These are phyloP conservation scores for Trichoderma aggressivum DNA, from an alignment of 2,329 filamentous ascomycete species.

Conservation along the genomic window DNA sequence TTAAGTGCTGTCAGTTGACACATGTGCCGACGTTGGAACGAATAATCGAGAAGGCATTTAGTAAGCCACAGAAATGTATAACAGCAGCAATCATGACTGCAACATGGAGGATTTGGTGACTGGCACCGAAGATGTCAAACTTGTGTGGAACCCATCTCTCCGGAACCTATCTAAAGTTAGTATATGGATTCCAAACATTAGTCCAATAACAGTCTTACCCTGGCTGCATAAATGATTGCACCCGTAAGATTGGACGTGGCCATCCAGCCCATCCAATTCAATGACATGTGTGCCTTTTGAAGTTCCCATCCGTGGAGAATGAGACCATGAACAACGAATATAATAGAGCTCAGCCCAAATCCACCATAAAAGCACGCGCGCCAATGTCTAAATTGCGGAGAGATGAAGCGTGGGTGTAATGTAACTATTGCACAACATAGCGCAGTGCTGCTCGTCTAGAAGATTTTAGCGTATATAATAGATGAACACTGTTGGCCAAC, in stretches of 20 bases:
- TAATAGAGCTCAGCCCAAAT: constrained; percentile 21
- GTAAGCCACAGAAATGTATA: neutral
- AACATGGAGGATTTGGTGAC: neutral
- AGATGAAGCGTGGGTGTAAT: constrained; percentile 18
- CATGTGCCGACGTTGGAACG: neutral
- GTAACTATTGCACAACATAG: constrained; percentile 10
- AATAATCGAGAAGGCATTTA: neutral
- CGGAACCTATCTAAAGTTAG: neutral
- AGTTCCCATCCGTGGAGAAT: neutral
- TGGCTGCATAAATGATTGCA: neutral
- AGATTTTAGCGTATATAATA: neutral
- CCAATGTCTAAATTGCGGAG: constrained; percentile 16
- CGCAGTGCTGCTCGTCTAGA: neutral
- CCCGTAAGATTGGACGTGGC: neutral
- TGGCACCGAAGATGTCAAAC: neutral
- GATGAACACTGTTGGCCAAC: neutral
- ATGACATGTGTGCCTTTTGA: neutral
- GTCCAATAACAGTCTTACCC: neutral
- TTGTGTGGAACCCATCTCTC: neutral
- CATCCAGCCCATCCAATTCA: neutral
- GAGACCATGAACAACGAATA: constrained; percentile 14
- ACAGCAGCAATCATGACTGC: neutral
- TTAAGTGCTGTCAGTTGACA: neutral
- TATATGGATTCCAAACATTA: neutral
- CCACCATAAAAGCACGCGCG: constrained; percentile 21